These are phyloP conservation scores for Diplodia scrobiculata DNA, from an alignment of 2,329 filamentous ascomycete species.

Conservation along the genomic window DNA sequence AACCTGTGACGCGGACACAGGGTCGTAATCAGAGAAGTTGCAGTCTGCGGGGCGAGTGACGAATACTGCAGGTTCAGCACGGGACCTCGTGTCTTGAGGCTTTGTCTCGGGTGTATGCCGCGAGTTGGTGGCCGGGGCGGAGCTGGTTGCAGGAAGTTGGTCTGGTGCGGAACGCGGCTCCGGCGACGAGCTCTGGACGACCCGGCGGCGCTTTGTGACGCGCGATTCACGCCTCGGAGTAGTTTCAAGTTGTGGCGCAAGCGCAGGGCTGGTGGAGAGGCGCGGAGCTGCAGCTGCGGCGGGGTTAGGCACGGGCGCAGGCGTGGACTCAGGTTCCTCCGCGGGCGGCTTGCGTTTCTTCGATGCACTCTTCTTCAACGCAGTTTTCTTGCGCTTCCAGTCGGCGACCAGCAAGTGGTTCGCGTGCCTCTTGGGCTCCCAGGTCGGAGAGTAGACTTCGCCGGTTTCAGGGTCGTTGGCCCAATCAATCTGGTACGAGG, in stretches of 20 bases:
- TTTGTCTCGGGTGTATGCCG: neutral
- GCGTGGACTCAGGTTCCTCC: neutral
- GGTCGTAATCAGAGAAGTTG: conserved; percentile 35
- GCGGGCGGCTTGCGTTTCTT: conserved; percentile 17
- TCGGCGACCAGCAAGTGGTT: conserved; percentile 43
- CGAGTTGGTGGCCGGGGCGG: neutral
- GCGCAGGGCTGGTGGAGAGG: neutral
- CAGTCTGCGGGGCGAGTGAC: conserved; percentile 33
- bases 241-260: neutral
- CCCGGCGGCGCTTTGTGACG: conserved; percentile 27
- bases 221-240: neutral
- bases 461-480: conserved; percentile 55
- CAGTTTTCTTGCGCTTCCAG: conserved; percentile 38
- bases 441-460: conserved; percentile 53
- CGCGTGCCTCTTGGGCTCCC: conserved; percentile 51
- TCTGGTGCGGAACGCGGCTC: neutral
- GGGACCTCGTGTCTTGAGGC: neutral
- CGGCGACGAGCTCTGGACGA: conserved; percentile 34
- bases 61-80: neutral
- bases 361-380: neutral
- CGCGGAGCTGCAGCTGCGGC: conserved; percentile 7
- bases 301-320: neutral
- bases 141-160: neutral
- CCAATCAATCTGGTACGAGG: conserved; percentile 61
- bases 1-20: conserved; percentile 34